Conservation (phyloP, 441 rosid genomes). For the Populus trichocarpa region DNA sequence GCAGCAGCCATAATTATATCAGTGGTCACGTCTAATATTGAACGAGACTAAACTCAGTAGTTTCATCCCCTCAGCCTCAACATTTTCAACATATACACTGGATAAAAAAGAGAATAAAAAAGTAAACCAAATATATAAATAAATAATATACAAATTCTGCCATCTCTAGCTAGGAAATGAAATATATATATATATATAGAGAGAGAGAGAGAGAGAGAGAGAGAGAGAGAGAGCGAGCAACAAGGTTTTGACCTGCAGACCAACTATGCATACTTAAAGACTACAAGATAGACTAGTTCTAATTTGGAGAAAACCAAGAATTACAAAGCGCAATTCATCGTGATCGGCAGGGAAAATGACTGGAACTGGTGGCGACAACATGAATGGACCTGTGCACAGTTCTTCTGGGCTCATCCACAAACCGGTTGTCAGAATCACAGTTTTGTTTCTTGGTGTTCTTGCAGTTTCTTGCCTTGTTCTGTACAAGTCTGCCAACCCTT, state of each 20-base stretch:
- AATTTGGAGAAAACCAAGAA: not conserved
- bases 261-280: not conserved
- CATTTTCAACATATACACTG: not conserved
- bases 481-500: not conserved
- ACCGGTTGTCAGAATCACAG: not conserved
- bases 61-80: too few relatives aligned
- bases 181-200: too few relatives aligned
- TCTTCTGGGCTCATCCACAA: not conserved
- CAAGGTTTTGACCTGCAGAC: not conserved
- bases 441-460: not conserved
- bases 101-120: too few relatives aligned
- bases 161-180: not conserved
- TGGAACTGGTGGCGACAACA: not conserved
- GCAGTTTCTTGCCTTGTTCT: constrained; percentile 12
- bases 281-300: not conserved
- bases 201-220: too few relatives aligned
- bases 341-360: not conserved
- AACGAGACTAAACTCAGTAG: too few relatives aligned
- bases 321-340: not conserved
- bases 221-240: not conserved
- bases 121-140: too few relatives aligned
- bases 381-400: not conserved
- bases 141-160: not conserved
- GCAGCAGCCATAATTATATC: not conserved
- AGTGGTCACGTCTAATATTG: not conserved